phyloP scores from a whole-genome alignment of 441 rosid species.

The Erodium moschatum region DNA sequence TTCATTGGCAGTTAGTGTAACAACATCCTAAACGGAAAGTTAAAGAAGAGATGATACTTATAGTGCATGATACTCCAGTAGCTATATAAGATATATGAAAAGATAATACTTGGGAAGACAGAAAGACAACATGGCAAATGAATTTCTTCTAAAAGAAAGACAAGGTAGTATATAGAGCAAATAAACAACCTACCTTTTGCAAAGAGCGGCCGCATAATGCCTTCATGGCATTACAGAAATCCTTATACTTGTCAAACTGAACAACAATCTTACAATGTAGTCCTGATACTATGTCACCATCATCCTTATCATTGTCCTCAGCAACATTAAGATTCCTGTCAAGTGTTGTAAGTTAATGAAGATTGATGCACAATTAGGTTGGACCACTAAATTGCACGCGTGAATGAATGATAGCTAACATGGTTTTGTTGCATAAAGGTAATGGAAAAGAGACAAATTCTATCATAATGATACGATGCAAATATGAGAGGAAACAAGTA shows the following conservation, averaged over 20 bases:
- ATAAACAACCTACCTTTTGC: conserved; percentile 49
- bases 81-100: neutral
- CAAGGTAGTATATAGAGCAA: neutral
- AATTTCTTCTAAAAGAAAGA: neutral
- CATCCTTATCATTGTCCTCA: conserved; percentile 61
- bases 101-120: neutral
- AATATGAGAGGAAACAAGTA: neutral
- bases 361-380: conserved; percentile 13
- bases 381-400: neutral
- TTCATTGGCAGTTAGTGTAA: neutral
- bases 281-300: conserved; percentile 52
- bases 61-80: neutral
- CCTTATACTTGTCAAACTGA: conserved; percentile 68
- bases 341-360: conserved; percentile 24
- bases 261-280: conserved; percentile 87
- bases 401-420: neutral
- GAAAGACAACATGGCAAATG: neutral
- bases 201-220: conserved; percentile 70
- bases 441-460: neutral
- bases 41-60: neutral
- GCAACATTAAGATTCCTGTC: conserved; percentile 75
- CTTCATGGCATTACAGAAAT: conserved; percentile 63
- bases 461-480: neutral
- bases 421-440: conserved; percentile 3
- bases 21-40: neutral